These are phyloP conservation scores for Phytophthora constricta DNA, from an alignment of 352 stramenopile species.

Conservation along the genomic window DNA sequence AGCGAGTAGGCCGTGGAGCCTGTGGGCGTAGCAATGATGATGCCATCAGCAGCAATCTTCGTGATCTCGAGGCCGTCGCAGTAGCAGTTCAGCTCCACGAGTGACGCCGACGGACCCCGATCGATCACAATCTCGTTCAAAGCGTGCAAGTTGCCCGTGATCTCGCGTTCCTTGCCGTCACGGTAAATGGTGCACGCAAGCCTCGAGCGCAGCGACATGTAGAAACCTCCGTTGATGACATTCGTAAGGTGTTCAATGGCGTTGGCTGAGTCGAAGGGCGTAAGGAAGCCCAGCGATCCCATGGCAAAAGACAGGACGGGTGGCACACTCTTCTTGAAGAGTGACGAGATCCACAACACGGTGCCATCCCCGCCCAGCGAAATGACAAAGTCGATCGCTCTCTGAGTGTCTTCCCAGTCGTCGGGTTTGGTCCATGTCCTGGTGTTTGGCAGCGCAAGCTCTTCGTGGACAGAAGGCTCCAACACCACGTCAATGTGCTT, in stretches of 20 bases:
- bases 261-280: constrained; percentile 89
- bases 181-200: constrained; percentile 79
- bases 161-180: constrained; percentile 56
- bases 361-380: constrained; percentile 96
- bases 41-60: constrained; percentile 95
- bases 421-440: constrained; percentile 68
- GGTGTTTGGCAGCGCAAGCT: constrained; percentile 59
- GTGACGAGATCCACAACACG: constrained; percentile 87
- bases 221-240: constrained; percentile 84
- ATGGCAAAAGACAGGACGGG: constrained; percentile 96
- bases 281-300: constrained; percentile 97
- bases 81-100: constrained; percentile 98
- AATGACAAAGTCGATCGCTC: constrained; percentile 91
- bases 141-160: constrained; percentile 86
- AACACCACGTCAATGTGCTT: constrained; percentile 78
- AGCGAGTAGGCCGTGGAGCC: constrained; percentile 99
- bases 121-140: constrained; percentile 99
- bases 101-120: constrained; percentile 85
- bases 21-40: constrained; percentile 98
- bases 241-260: constrained; percentile 72
- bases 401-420: constrained; percentile 76
- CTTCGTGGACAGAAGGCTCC: constrained; percentile 76
- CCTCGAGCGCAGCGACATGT: constrained; percentile 83
- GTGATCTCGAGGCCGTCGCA: constrained; percentile 97
- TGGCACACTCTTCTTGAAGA: constrained; percentile 92